Evolutionary conservation across 148 eudicot genomes (phyloP).

Genomic region (Polygonum maritimum): DNA sequence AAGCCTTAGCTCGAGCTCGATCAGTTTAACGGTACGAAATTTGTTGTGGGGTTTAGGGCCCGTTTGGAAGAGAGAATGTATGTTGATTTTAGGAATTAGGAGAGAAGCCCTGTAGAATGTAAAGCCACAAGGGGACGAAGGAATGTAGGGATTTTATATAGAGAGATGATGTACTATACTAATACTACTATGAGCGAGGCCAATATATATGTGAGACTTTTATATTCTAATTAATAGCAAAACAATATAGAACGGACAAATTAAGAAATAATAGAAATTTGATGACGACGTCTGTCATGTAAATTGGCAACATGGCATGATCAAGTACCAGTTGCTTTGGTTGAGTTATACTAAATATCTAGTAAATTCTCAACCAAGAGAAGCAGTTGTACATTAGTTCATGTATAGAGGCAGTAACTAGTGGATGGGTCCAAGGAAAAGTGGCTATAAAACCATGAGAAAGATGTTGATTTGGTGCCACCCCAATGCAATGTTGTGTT

Average conservation of each 20-base stretch:
- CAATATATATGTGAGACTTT: too few species aligned
- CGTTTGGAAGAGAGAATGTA: not conserved
- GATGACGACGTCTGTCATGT: not conserved
- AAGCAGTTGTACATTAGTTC: not conserved
- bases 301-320: not conserved
- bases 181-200: too few species aligned
- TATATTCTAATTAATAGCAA: not conserved
- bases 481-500: not conserved
- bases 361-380: not conserved
- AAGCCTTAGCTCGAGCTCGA: not conserved
- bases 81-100: not conserved
- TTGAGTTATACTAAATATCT: not conserved
- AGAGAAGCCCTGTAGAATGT: not conserved
- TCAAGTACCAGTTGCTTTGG: not conserved
- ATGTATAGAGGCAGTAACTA: not conserved
- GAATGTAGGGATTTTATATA: not conserved
- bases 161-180: not conserved
- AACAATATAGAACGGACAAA: not conserved
- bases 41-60: too few species aligned
- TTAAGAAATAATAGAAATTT: not conserved
- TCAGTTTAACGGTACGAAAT: not conserved
- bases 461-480: conserved; percentile 2
- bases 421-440: not conserved
- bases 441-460: not conserved
- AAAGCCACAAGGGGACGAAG: not conserved